Conservation (phyloP, 495 filamentous ascomycete species). For the Aspergillus ostianus region DNA sequence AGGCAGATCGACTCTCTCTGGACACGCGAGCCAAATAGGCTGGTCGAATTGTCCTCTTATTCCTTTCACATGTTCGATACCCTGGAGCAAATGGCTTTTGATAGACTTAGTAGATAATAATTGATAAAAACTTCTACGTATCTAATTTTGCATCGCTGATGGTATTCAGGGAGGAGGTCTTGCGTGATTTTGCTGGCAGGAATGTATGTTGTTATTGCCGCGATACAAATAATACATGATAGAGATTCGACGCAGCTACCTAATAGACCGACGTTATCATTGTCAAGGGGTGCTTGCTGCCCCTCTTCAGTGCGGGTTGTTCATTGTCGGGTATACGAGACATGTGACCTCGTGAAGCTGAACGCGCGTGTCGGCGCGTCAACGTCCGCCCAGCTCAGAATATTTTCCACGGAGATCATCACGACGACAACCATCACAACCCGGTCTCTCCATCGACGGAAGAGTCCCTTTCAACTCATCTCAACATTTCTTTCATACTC, state of each 20-base stretch:
- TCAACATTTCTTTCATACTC: slow-evolving; percentile 11
- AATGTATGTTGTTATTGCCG: too few relatives aligned
- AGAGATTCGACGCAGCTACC: too few relatives aligned
- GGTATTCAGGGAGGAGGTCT: too few relatives aligned
- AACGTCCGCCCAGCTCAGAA: background rate
- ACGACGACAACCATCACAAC: background rate
- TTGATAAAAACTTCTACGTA: background rate
- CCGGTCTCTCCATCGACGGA: background rate
- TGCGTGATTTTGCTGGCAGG: too few relatives aligned
- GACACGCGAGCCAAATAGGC: slow-evolving; percentile 60
- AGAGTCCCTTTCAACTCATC: background rate
- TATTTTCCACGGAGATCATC: background rate
- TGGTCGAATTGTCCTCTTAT: slow-evolving; percentile 8
- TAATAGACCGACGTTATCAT: too few relatives aligned
- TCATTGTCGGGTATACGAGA: background rate
- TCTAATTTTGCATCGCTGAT: background rate
- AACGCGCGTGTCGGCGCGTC: background rate
- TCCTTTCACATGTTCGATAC: slow-evolving; percentile 19
- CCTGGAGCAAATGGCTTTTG: slow-evolving; percentile 19
- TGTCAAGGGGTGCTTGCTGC: too few relatives aligned
- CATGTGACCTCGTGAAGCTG: background rate
- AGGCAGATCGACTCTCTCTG: slow-evolving; percentile 61
- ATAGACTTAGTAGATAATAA: background rate
- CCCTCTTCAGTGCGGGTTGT: too few relatives aligned
- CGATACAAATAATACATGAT: too few relatives aligned